Evolutionary conservation across 441 rosid genomes (phyloP).

Genomic region (Raphanus hybrid): DNA sequence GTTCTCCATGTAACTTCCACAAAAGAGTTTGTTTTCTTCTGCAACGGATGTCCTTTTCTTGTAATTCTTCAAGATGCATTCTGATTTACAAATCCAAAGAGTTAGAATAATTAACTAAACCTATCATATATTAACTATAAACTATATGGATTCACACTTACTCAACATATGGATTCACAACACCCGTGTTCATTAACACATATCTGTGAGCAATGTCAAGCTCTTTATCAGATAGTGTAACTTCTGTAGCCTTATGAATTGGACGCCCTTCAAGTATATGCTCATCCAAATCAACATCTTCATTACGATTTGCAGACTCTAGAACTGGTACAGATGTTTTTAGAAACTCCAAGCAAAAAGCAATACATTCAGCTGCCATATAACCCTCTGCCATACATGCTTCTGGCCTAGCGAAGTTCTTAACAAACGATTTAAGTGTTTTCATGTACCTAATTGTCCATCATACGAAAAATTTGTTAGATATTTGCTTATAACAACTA

Average conservation of each 20-base stretch:
- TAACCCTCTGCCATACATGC: slow-evolving; percentile 1
- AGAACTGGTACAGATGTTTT: neutral
- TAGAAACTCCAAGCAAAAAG: slow-evolving; percentile 7
- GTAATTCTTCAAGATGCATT: neutral
- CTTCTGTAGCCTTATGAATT: neutral
- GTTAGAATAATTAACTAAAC: neutral
- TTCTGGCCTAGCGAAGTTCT: slow-evolving; percentile 1
- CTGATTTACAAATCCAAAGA: neutral
- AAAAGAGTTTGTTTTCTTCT: neutral
- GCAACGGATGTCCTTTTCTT: neutral
- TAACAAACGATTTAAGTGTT: neutral
- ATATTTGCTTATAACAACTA: neutral
- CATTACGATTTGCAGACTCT: neutral
- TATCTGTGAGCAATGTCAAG: neutral
- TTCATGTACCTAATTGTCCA: neutral
- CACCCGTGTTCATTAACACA: slow-evolving; percentile 1
- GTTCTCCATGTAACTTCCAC: neutral
- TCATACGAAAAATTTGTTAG: neutral
- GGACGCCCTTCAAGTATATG: neutral
- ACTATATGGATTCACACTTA: neutral
- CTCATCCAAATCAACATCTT: slow-evolving; percentile 4
- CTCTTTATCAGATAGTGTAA: slow-evolving; percentile 1
- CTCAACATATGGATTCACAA: neutral
- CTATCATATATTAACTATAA: too few species aligned
- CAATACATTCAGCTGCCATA: neutral